Evolutionary conservation across 1,284 basidiomycete species (phyloP).

Genomic region (Fomitopsis palustris): DNA sequence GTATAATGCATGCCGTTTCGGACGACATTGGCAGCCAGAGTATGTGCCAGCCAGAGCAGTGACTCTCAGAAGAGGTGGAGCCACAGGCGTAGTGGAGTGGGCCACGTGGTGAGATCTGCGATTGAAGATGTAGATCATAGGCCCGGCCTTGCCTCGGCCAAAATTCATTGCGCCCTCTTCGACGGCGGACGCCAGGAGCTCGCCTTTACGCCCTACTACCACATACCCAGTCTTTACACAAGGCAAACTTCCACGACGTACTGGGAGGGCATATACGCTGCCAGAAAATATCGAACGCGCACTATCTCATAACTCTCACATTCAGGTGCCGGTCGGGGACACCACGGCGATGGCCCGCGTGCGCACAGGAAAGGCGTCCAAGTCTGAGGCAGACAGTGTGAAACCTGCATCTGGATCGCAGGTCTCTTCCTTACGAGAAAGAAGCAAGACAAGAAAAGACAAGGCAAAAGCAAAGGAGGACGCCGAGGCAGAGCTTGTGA

Average conservation of each 20-base stretch:
- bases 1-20: no score
- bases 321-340: no score
- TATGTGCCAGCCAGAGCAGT: no score
- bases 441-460: background rate
- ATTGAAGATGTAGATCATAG: background rate
- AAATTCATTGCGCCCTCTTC: background rate
- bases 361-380: background rate
- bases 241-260: no score
- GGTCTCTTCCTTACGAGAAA: background rate
- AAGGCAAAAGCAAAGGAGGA: background rate
- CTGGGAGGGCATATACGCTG: no score
- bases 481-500: constrained; percentile 3
- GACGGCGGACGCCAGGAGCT: background rate
- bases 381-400: background rate
- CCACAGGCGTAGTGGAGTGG: background rate
- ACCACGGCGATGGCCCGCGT: background rate
- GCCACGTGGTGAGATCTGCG: background rate
- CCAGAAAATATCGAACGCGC: no score
- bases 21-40: background rate
- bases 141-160: background rate
- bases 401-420: background rate
- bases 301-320: no score
- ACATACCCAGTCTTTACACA: no score
- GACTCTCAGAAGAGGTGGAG: background rate
- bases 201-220: background rate